Percentiles rank a stretch among this genome's conserved stretches.
Evolutionary conservation across 768 basidiomycete genomes (phyloP).

Genomic region (Amanita subjunquillea): DNA sequence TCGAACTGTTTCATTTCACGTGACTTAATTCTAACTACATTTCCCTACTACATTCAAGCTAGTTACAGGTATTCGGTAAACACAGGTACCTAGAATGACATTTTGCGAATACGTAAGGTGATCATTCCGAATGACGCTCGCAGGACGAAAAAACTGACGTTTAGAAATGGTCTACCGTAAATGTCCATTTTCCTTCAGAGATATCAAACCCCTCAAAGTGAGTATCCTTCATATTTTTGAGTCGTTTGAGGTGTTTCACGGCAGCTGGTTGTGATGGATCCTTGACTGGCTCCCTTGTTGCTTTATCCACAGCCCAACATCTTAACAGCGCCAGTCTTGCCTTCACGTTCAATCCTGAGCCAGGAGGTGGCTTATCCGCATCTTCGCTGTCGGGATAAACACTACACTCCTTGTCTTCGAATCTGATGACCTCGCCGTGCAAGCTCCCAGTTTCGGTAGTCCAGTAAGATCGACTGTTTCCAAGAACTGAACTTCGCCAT

Average conservation of each 20-base stretch:
- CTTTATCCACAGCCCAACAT: slow-evolving; percentile 89
- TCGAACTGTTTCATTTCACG: not conserved
- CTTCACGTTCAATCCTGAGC: slow-evolving; percentile 82
- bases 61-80: too few species aligned
- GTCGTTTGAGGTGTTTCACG: slow-evolving; percentile 65
- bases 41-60: too few species aligned
- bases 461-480: slow-evolving; percentile 82
- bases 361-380: slow-evolving; percentile 74
- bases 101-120: not conserved
- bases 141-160: not conserved
- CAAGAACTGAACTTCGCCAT: slow-evolving; percentile 78
- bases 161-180: slow-evolving; percentile 90
- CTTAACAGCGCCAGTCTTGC: slow-evolving; percentile 67
- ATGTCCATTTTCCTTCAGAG: slow-evolving; percentile 83
- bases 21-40: not conserved
- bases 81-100: not conserved
- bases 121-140: not conserved
- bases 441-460: slow-evolving; percentile 71
- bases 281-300: slow-evolving; percentile 82
- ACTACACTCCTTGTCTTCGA: slow-evolving; percentile 85
- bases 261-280: slow-evolving; percentile 63
- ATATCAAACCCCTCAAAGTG: slow-evolving; percentile 75
- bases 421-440: slow-evolving; percentile 78
- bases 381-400: slow-evolving; percentile 89
- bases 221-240: slow-evolving; percentile 81